phyloP scores from a whole-genome alignment of 2,329 filamentous ascomycete genomes.

The Paecilomyces dactylethromorphus region DNA sequence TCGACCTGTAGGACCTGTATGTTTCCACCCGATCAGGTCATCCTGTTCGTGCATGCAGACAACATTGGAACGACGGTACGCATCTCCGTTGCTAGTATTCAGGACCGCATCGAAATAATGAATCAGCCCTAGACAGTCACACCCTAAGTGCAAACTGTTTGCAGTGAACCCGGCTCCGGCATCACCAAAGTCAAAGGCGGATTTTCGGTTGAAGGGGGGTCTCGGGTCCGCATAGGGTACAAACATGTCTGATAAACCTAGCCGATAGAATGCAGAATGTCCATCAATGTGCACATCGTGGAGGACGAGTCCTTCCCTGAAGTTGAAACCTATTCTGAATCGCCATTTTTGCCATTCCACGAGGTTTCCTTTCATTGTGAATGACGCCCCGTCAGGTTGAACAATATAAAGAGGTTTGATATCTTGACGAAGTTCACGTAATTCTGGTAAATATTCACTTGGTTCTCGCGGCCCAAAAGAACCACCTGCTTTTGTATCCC shows the following conservation, averaged over 20 bases:
- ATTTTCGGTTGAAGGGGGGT: slow-evolving; percentile 62
- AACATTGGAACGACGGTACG: slow-evolving; percentile 55
- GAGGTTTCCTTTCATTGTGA: slow-evolving; percentile 50
- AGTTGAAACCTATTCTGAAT: slow-evolving; percentile 56
- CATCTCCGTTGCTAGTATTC: slow-evolving; percentile 53
- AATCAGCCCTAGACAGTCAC: slow-evolving; percentile 64
- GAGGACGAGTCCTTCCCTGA: slow-evolving; percentile 59
- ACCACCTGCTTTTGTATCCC: slow-evolving; percentile 51
- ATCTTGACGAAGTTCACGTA: slow-evolving; percentile 56
- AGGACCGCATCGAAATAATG: slow-evolving; percentile 58
- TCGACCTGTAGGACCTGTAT: slow-evolving; percentile 61
- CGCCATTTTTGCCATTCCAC: slow-evolving; percentile 63
- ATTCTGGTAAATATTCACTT: slow-evolving; percentile 56
- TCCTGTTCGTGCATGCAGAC: slow-evolving; percentile 68
- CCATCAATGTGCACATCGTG: slow-evolving; percentile 59
- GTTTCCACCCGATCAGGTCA: slow-evolving; percentile 62
- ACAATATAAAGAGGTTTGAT: slow-evolving; percentile 60
- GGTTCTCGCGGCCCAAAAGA: slow-evolving; percentile 46
- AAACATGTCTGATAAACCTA: slow-evolving; percentile 63
- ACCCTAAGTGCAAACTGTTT: slow-evolving; percentile 63
- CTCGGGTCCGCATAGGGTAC: slow-evolving; percentile 53
- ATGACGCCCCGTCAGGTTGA: slow-evolving; percentile 60
- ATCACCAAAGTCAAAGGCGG: slow-evolving; percentile 65
- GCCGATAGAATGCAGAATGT: slow-evolving; percentile 60
- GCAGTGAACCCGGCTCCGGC: slow-evolving; percentile 60